These are phyloP conservation scores for Hypoxylon sp. DNA, from an alignment of 2,329 filamentous ascomycete species.

Conservation along the genomic window DNA sequence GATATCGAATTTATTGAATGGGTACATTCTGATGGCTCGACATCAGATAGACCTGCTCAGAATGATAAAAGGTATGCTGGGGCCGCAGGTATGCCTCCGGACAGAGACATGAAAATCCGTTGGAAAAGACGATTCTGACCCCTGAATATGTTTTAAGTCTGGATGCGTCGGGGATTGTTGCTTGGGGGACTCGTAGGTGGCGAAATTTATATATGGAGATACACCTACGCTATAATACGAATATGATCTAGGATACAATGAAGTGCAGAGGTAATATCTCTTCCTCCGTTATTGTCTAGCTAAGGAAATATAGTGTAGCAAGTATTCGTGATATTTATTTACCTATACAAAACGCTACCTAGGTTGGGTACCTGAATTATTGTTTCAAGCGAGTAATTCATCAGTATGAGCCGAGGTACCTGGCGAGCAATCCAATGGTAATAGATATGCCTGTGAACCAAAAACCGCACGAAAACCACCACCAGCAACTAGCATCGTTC, in stretches of 20 bases:
- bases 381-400: background rate
- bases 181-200: background rate
- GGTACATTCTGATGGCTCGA: conserved; percentile 28
- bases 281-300: background rate
- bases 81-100: conserved; percentile 32
- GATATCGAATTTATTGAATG: conserved; percentile 54
- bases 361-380: background rate
- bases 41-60: conserved; percentile 31
- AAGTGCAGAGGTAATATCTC: too few relatives aligned
- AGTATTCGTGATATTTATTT: too few relatives aligned
- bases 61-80: conserved; percentile 29
- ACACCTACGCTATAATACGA: too few relatives aligned
- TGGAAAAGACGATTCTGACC: conserved; percentile 23
- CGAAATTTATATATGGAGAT: background rate
- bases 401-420: conserved; percentile 24
- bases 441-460: conserved; percentile 52
- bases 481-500: conserved; percentile 52
- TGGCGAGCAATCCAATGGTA: conserved; percentile 46
- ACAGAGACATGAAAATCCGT: conserved; percentile 43
- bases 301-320: too few relatives aligned
- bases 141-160: background rate
- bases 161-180: background rate
- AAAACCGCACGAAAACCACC: conserved; percentile 54
- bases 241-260: background rate
- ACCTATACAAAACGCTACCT: background rate